Base-by-base conservation (phyloP, 2,329 filamentous ascomycete species). In the Daldinia sp. region DNA sequence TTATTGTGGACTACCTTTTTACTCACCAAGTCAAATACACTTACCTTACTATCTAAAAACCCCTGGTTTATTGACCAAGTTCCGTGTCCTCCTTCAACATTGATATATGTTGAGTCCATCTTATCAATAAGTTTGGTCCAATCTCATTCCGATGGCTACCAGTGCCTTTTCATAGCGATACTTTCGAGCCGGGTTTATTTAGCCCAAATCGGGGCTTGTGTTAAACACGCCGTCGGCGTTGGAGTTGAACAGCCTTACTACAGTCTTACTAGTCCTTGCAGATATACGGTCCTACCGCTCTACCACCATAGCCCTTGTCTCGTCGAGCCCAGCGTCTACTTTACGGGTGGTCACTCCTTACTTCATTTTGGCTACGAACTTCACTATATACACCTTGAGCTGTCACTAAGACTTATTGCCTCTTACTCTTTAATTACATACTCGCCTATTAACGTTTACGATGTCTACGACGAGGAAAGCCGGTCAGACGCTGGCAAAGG, bases 401-500 rank as follows among this genome's bases (percentile, higher is more conserved):
- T 51, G 15, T 15, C 15, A n/a, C 33, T 15, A 30, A 57, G 23
- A 12, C 39, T 57, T 12, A 15, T 28, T 33, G 23, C 42, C 44
- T 62, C 26, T 33, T 60, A 30, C 15, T 6, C 26, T 7, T 51
- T 51, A 51, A 51, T 51, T 33, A 15, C n/a, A 18, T 9, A 15
- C 26, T 18, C 15, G 10, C 46, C 28, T 56, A 28, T 59, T 61
- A 51, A 2, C 63, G 23, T 39, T 28, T 44, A 69, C 67, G 63
- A 85, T 84, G 82, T 57, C 80, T 69, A 76, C 73, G n/a, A 70
- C 77, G 33, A 87, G 86, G 73, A 90, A 91, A 79, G 73, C 92
- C 72, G 92, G 93, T 80, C 91, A 91, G 76, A 83, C 85, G 74
- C 80, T 97, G 79, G 94, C 94, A 78, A 96, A 93, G 79, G 85